A percentile compares a stretch with the other conserved stretches of the same genome.
These are phyloP conservation scores for Ziziphus jujuba DNA, from an alignment of 306 rosid genomes.

Conservation along the genomic window DNA sequence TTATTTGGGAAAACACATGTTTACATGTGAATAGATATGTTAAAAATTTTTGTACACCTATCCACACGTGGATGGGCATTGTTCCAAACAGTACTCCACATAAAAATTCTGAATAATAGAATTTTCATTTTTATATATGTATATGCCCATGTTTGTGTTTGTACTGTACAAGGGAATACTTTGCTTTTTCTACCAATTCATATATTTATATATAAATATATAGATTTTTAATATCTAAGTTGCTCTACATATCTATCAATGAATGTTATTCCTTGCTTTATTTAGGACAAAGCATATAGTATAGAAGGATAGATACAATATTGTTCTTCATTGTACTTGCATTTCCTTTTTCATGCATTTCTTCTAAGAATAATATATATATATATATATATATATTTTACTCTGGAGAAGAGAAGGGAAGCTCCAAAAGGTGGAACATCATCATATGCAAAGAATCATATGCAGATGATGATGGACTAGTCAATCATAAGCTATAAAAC, in stretches of 20 bases:
- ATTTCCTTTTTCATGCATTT: slow-evolving; percentile 31
- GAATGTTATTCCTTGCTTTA: slow-evolving; percentile 39
- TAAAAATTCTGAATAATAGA: too few relatives aligned
- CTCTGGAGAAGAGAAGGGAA: slow-evolving; percentile 32
- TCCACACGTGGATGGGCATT: too few relatives aligned
- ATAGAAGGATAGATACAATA: slow-evolving; percentile 14
- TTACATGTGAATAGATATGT: too few relatives aligned
- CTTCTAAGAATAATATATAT: not conserved
- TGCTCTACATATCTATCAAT: not conserved
- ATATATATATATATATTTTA: slow-evolving; percentile 26
- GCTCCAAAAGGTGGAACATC: slow-evolving; percentile 40
- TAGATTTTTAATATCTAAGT: slow-evolving; percentile 9
- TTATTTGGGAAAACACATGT: too few relatives aligned
- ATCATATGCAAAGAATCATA: slow-evolving; percentile 20
- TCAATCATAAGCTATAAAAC: slow-evolving; percentile 40
- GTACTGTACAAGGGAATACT: slow-evolving; percentile 30
- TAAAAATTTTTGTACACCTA: too few relatives aligned
- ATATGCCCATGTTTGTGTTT: too few relatives aligned
- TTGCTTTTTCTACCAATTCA: slow-evolving; percentile 21
- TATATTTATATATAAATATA: not conserved
- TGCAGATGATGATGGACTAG: slow-evolving; percentile 26
- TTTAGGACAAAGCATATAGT: slow-evolving; percentile 28
- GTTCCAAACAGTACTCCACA: too few relatives aligned
- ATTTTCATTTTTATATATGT: too few relatives aligned
- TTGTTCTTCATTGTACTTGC: slow-evolving; percentile 42